Evolutionary conservation across 345 rosid species (phyloP), one percentile per base, ranked within the genome.

Genomic region (Microcos paniculata): DNA sequence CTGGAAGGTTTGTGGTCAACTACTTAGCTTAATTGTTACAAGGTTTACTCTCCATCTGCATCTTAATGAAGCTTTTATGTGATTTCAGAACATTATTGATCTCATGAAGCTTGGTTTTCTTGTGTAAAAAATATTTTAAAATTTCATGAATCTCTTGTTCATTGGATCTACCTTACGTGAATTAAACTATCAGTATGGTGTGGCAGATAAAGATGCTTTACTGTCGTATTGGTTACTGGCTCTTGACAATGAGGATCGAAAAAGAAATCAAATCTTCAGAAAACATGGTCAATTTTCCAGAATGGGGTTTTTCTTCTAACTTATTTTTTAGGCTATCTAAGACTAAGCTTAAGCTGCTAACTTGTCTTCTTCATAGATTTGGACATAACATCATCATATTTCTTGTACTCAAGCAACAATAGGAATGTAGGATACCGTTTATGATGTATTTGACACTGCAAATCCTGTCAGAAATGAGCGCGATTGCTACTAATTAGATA

Each of bases 1-100:
- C 85, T 93, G 63, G 97, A 95, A 95, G 99, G 99, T 95, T 69
- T 84, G 80, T 83, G 71, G 23, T 46, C 23, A 8, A 65, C 58
- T 30, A 58, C 43, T 49, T 69, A n/a, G 10, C 10, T 68, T 51
- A 51, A 46, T 40, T 26, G 40, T 46, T 40, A 67, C 56, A 24
- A 26, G 38, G 26, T 19, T 46, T 65, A 23, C 33, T 21, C 24
- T 45, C 71, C 24, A 21, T 71, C 1, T 57, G 11, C 48, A n/a
- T 42, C 38, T 55, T 23, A 3, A 62, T 30, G 71, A 11, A 21
- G 13, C 21, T 15, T 64, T 71, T 8, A 57, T 52, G 45, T 53
- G 21, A 30, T 46, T 63, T 26, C 21, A 77, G 51, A 26, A 49
- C 55, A 28, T 6, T 21, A 13, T 23, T 77, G 62, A 64, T 52